Base-by-base conservation (phyloP, 2,329 filamentous ascomycete genomes). In the Fusarium piperis region DNA sequence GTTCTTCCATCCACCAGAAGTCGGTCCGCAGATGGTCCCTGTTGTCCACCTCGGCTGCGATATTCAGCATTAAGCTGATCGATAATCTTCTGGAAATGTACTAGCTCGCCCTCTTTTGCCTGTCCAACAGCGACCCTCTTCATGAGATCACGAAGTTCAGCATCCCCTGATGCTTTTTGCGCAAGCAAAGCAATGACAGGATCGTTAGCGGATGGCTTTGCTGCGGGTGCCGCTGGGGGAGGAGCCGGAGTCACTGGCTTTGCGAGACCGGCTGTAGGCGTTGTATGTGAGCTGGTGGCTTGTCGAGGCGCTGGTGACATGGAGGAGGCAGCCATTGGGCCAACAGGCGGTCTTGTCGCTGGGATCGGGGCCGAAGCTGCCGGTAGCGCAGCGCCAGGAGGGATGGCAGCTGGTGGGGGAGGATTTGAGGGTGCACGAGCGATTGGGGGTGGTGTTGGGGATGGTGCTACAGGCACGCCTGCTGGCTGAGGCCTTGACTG, bases 111-210 rank as follows among this genome's bases (percentile, higher is more conserved):
- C 38, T 89, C 87, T 13, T 88, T 90, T 0, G 93, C 93, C 72
- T 91, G 88, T 2, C 93, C 93, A 30, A 91, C 90, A 0, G 93
- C 93, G 1, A 96, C 93, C 59, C 93, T 89, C 79, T 94, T 94
- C 93, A 96, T 96, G 0, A 96, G 84, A 36, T 92, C 90, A 64
- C 94, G 91, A 11, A 96, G 83, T 62, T 92, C 87, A 0, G 90
- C 87, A 77, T 96, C 92, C 28, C 89, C 90, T 0, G 92, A 92
- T 8, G 93, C 93, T 71, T 90, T 89, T 74, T 93, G 91, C 0
- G 93, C 93, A 28, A 96, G 83, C 70, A 93, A 90, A 57, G 94
- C 91, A 62, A 96, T 95, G 46, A 96, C 94, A 0, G 93, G 93
- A 76, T 95, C 93, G 26, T 84, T 82, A n/a, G 81, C 64, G 8